phyloP scores from a whole-genome alignment of 2,329 filamentous ascomycete genomes.

The Pezicula radicicola region DNA sequence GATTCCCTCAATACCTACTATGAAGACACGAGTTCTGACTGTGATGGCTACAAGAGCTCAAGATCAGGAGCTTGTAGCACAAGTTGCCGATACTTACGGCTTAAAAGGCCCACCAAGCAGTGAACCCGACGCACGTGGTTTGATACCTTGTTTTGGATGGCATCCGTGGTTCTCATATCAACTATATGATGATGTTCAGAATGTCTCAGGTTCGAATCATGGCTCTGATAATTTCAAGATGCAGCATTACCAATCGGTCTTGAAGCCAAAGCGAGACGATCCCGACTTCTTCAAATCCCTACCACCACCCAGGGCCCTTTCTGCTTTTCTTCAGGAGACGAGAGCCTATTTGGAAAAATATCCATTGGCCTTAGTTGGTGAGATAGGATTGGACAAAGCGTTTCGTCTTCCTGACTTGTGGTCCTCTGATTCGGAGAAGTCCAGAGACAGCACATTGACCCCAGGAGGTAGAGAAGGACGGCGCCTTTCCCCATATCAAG shows the following conservation, averaged over 20 bases:
- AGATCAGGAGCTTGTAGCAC: slow-evolving; percentile 70
- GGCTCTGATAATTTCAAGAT: slow-evolving; percentile 35
- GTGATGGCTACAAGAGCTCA: slow-evolving; percentile 76
- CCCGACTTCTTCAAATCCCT: slow-evolving; percentile 42
- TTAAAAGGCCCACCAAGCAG: slow-evolving; percentile 31
- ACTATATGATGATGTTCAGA: slow-evolving; percentile 59
- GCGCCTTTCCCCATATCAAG: slow-evolving; percentile 63
- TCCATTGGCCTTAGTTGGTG: slow-evolving; percentile 68
- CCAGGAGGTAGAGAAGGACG: slow-evolving; percentile 70
- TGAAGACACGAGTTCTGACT: slow-evolving; percentile 65
- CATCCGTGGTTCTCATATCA: slow-evolving; percentile 85
- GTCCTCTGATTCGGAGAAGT: slow-evolving; percentile 36
- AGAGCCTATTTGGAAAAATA: slow-evolving; percentile 50
- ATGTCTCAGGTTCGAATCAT: slow-evolving; percentile 8
- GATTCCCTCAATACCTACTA: slow-evolving; percentile 53
- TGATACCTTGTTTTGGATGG: slow-evolving; percentile 79
- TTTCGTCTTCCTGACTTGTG: slow-evolving; percentile 69
- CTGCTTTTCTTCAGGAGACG: slow-evolving; percentile 54
- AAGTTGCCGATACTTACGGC: slow-evolving; percentile 54
- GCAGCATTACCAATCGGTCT: slow-evolving; percentile 64
- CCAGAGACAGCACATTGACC: slow-evolving; percentile 50
- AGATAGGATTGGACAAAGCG: slow-evolving; percentile 74
- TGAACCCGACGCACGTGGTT: slow-evolving; percentile 30
- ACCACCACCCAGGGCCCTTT: slow-evolving; percentile 59
- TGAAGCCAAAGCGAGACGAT: slow-evolving; percentile 53